phyloP scores from a whole-genome alignment of 345 rosid genomes.

The Ceriops tagal region DNA sequence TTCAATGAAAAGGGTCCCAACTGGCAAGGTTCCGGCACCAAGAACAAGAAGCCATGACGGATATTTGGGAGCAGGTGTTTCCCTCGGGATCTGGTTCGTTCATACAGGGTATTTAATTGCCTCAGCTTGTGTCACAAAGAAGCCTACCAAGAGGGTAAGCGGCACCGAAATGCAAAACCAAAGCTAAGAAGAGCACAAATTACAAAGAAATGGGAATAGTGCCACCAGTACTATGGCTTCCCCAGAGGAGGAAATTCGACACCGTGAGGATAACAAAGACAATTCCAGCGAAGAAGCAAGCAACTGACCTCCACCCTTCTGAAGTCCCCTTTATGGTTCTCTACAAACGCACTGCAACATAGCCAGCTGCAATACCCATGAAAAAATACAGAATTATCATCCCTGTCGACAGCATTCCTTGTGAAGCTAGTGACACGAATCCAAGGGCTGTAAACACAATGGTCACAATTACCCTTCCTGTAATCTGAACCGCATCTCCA shows the following conservation, averaged over 20 bases:
- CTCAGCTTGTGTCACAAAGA: constrained; percentile 62
- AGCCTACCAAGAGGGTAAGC: constrained; percentile 73
- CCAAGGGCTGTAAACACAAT: constrained; percentile 71
- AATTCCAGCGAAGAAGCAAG: constrained; percentile 81
- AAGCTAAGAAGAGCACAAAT: constrained; percentile 57
- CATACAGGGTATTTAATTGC: constrained; percentile 59
- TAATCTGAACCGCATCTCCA: constrained; percentile 72
- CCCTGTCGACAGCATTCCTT: constrained; percentile 83
- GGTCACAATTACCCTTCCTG: constrained; percentile 71
- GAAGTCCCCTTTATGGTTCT: constrained; percentile 68
- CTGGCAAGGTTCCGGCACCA: constrained; percentile 81
- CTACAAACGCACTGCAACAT: constrained; percentile 69
- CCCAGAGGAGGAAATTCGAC: constrained; percentile 71
- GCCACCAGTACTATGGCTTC: constrained; percentile 66
- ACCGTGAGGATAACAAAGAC: constrained; percentile 66
- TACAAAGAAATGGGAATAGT: constrained; percentile 69
- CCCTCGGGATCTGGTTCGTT: constrained; percentile 78
- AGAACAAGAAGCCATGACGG: constrained; percentile 88
- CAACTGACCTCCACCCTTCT: constrained; percentile 68
- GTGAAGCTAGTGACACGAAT: constrained; percentile 81
- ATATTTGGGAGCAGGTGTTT: constrained; percentile 75
- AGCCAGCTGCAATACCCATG: constrained; percentile 69
- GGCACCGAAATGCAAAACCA: constrained; percentile 90
- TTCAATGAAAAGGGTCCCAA: constrained; percentile 74
- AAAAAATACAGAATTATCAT: constrained; percentile 75